phyloP scores from a whole-genome alignment of 805 yeast species.

The Alloascoidea africana region DNA sequence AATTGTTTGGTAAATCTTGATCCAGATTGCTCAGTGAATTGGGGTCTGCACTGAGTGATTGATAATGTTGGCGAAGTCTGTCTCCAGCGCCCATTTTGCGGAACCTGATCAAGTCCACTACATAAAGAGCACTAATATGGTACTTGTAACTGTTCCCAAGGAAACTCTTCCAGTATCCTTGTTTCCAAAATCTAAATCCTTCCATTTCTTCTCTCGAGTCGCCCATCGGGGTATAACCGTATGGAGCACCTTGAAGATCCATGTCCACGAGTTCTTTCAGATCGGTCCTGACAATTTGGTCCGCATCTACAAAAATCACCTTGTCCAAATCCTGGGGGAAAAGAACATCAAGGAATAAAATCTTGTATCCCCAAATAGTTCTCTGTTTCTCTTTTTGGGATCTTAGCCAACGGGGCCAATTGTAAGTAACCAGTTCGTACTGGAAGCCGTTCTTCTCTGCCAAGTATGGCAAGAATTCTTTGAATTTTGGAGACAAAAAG shows the following conservation, averaged over 20 bases:
- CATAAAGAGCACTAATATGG: conserved; percentile 75
- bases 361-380: conserved; percentile 79
- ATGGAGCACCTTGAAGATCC: conserved; percentile 70
- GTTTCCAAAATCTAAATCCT: conserved; percentile 83
- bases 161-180: conserved; percentile 73
- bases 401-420: conserved; percentile 89
- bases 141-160: conserved; percentile 42
- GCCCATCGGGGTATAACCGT: conserved; percentile 81
- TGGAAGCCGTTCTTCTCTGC: conserved; percentile 47
- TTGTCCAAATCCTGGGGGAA: conserved; percentile 68
- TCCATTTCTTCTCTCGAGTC: conserved; percentile 69
- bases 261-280: conserved; percentile 49
- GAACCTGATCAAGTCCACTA: conserved; percentile 59
- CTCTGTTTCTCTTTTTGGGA: conserved; percentile 67
- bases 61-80: conserved; percentile 69
- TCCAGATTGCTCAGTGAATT: conserved; percentile 70
- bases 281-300: conserved; percentile 68
- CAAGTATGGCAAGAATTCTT: conserved; percentile 38
- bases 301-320: conserved; percentile 78
- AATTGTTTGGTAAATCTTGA: conserved; percentile 85
- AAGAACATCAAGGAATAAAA: conserved; percentile 71
- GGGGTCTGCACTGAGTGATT: conserved; percentile 64
- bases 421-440: conserved; percentile 67
- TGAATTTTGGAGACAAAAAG: conserved; percentile 60
- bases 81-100: conserved; percentile 67